phyloP scores from a whole-genome alignment of 768 basidiomycete genomes.

The Bullera alba region DNA sequence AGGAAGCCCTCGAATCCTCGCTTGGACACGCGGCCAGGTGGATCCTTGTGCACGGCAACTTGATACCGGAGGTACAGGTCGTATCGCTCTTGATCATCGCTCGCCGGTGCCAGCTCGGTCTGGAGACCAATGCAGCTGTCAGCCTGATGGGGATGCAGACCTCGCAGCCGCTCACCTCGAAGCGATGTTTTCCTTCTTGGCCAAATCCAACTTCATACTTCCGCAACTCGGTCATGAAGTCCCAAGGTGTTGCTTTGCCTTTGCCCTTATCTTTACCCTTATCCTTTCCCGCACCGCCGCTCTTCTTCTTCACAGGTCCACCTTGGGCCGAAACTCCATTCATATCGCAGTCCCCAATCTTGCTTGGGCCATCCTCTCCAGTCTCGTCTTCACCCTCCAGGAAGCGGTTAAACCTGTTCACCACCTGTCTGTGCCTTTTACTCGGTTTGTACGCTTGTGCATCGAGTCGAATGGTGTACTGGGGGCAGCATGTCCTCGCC shows the following conservation, averaged over 20 bases:
- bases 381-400: slow-evolving; percentile 50
- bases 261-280: slow-evolving; percentile 31
- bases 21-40: slow-evolving; percentile 49
- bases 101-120: slow-evolving; percentile 70
- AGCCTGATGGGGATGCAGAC: neutral
- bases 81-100: slow-evolving; percentile 75
- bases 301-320: slow-evolving; percentile 22
- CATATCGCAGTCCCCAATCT: slow-evolving; percentile 53
- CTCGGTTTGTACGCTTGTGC: slow-evolving; percentile 19
- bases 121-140: slow-evolving; percentile 46
- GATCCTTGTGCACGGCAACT: slow-evolving; percentile 65
- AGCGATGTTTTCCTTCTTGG: slow-evolving; percentile 11
- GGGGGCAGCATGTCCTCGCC: slow-evolving; percentile 75
- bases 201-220: slow-evolving; percentile 51
- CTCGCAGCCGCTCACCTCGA: slow-evolving; percentile 50
- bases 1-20: slow-evolving; percentile 65
- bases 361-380: slow-evolving; percentile 52
- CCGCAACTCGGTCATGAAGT: slow-evolving; percentile 54
- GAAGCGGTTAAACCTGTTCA: slow-evolving; percentile 35
- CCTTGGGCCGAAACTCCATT: neutral
- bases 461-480: slow-evolving; percentile 72
- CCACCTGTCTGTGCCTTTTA: slow-evolving; percentile 36
- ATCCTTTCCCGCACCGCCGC: slow-evolving; percentile 12
- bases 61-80: slow-evolving; percentile 72
- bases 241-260: slow-evolving; percentile 41